Percentiles rank a stretch among this genome's conserved stretches.
These are phyloP conservation scores for Lagenidium sp. DNA, from an alignment of 352 stramenopile genomes.

Conservation along the genomic window DNA sequence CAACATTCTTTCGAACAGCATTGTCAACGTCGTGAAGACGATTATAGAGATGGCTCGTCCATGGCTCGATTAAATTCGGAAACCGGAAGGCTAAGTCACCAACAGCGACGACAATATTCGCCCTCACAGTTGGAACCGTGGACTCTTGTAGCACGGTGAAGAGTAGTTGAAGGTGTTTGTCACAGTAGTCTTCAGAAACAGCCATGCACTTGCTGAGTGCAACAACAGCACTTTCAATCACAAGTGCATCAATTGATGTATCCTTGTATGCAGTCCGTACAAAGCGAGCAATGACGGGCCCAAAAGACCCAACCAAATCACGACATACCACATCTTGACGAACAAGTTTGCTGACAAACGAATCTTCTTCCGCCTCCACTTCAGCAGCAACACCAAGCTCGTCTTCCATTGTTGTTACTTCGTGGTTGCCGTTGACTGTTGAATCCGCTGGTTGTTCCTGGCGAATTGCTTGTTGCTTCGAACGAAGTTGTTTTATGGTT, in stretches of 20 bases:
- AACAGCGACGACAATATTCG: constrained; percentile 95
- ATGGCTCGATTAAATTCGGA: constrained; percentile 97
- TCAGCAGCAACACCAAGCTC: constrained; percentile 90
- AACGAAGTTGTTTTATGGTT: constrained; percentile 75
- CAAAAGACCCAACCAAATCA: constrained; percentile 91
- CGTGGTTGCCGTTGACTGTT: constrained; percentile 32
- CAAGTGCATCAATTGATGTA: constrained; percentile 50
- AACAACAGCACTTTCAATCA: constrained; percentile 91
- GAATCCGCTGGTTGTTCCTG: constrained; percentile 58
- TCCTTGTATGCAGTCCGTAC: constrained; percentile 65
- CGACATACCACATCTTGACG: constrained; percentile 88
- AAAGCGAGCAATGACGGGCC: constrained; percentile 85
- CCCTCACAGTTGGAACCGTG: constrained; percentile 65
- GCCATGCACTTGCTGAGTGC: constrained; percentile 98
- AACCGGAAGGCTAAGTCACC: constrained; percentile 97
- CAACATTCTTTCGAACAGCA: constrained; percentile 93
- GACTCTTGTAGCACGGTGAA: constrained; percentile 90
- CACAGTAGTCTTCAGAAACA: constrained; percentile 94
- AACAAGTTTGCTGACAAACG: constrained; percentile 88
- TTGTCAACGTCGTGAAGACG: constrained; percentile 87
- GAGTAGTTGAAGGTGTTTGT: constrained; percentile 91
- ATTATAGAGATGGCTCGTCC: constrained; percentile 95
- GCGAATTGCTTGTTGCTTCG: constrained; percentile 52
- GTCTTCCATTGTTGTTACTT: constrained; percentile 88
- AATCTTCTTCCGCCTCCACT: constrained; percentile 85